Evolutionary conservation across 2,329 filamentous ascomycete species (phyloP), one percentile per base, ranked within the genome.

Genomic region (Colletotrichum lentis): DNA sequence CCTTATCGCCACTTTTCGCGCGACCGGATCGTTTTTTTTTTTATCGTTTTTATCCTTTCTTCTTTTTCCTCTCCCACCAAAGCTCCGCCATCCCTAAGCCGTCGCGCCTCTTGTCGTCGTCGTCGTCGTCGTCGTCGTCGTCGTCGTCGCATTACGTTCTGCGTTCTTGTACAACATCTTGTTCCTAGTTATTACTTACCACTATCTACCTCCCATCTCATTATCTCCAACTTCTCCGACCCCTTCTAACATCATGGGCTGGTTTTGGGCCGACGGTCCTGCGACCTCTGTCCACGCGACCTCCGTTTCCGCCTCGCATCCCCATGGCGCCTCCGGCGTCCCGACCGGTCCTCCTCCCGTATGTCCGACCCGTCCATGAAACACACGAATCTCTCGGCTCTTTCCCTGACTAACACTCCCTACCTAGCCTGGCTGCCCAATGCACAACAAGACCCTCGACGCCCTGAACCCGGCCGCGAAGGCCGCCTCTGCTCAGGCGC

Each of bases 201-300:
- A 8, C n/a, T 43, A 24, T 12, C 10, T 46, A 46, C 16, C 49
- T 5, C 52, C 6, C 12, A 27, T 43, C 27, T 27, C 27, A 2
- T n/a, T 49, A 5, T 8, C 7, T 27, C 35, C 52, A 62, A 63
- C 52, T 14, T 43, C 1, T 43, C 16, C 49, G 7, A 44, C 27
- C 54, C 59, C n/a, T n/a, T 57, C 27, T 27, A 7, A 71, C 69
- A 70, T 44, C 67, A 89, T 89, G 87, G 87, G 87, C 72, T 88
- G 86, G 86, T 89, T 89, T 73, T 89, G 87, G 87, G 84, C 86
- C 69, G 86, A 89, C 70, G 70, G 79, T 53, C 74, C 82, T 62
- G 72, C 78, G 22, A 69, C 77, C n/a, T 44, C 70, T 57, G 65
- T 60, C 54, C 69, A 65, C 63, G 70, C 71, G 43, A 72, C 66